Percentiles rank a stretch among this genome's conserved stretches.
These are phyloP conservation scores for Geranomyces variabilis DNA, from an alignment of 192 early-diverging fungal genomes.

Conservation along the genomic window DNA sequence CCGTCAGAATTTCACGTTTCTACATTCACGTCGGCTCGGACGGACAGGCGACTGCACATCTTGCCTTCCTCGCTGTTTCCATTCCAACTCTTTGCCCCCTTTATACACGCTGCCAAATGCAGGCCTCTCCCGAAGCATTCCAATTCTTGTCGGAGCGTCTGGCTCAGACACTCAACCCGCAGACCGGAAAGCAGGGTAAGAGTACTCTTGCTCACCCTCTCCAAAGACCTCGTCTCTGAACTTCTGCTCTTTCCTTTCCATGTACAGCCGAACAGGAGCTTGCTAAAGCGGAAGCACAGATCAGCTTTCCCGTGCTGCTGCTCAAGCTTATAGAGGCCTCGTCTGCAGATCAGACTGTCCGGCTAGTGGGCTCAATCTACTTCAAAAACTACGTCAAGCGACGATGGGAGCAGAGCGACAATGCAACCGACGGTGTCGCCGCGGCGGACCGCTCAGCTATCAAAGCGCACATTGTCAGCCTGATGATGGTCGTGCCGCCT, in stretches of 20 bases:
- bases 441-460: conserved; percentile 75
- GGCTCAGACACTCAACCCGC: conserved; percentile 63
- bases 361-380: conserved; percentile 82
- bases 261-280: conserved; percentile 52
- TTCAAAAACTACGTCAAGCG: conserved; percentile 98
- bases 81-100: too few relatives aligned
- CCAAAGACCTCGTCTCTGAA: neutral
- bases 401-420: conserved; percentile 74
- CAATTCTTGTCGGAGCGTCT: conserved; percentile 55
- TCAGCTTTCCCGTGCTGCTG: conserved; percentile 71
- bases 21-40: too few relatives aligned
- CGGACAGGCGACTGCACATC: too few relatives aligned
- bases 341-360: conserved; percentile 59
- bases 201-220: neutral
- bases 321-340: conserved; percentile 75
- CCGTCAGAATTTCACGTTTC: too few relatives aligned
- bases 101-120: conserved; percentile 36
- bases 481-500: conserved; percentile 82
- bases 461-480: conserved; percentile 78
- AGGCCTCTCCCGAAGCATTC: conserved; percentile 56
- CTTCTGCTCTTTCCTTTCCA: too few relatives aligned
- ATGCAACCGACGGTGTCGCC: conserved; percentile 54
- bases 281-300: conserved; percentile 32
- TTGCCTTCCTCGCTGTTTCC: too few relatives aligned
- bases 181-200: conserved; percentile 60